Percentiles rank a stretch among this genome's conserved stretches.
Conservation (phyloP, 2,329 filamentous ascomycete genomes). For the Pseudodiploospora longispora region DNA sequence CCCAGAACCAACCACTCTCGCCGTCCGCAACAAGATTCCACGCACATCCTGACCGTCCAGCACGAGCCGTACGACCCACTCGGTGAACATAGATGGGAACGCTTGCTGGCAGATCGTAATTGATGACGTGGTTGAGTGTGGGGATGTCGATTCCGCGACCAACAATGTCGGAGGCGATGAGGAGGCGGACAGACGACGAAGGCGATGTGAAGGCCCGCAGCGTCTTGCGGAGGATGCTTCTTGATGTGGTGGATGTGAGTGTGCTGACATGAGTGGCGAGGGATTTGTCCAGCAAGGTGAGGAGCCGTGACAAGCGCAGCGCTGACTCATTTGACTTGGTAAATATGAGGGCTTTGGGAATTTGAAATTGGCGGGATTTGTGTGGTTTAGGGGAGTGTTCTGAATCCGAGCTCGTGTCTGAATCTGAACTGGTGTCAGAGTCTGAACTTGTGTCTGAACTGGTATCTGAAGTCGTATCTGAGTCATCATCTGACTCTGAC, state of each 20-base stretch:
- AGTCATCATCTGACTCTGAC: conserved; percentile 20
- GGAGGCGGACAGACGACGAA: conserved; percentile 60
- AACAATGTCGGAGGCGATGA: conserved; percentile 89
- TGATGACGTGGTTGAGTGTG: conserved; percentile 75
- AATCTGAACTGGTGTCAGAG: conserved; percentile 22
- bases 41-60: conserved; percentile 64
- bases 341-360: conserved; percentile 64
- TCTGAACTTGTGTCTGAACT: conserved; percentile 17
- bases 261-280: conserved; percentile 54
- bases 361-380: conserved; percentile 15
- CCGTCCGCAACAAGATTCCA: conserved; percentile 80
- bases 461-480: conserved; percentile 14
- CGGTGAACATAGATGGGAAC: conserved; percentile 82
- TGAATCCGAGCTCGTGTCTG: conserved; percentile 27
- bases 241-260: conserved; percentile 71
- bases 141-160: conserved; percentile 82
- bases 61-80: conserved; percentile 83
- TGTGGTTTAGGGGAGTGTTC: conserved; percentile 6
- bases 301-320: conserved; percentile 73
- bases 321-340: conserved; percentile 86
- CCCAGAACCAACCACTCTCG: conserved; percentile 90
- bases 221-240: conserved; percentile 58
- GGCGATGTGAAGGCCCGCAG: conserved; percentile 58
- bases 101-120: conserved; percentile 84
- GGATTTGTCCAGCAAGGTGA: conserved; percentile 56